Conservation (phyloP, 345 rosid species). For the Eucalyptus marginata region DNA sequence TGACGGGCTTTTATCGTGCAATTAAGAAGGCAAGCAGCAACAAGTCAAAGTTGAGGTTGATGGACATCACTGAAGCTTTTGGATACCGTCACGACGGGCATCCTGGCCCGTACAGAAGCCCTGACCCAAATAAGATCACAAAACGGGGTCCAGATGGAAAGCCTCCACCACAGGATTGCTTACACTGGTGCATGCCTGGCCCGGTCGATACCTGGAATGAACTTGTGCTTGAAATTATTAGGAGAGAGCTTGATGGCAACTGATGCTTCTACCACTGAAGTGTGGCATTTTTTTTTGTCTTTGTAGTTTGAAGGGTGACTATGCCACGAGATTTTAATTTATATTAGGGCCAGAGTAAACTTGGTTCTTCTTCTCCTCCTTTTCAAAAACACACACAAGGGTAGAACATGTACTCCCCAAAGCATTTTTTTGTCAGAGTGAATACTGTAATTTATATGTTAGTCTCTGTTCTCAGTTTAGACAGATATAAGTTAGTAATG, state of each 20-base stretch:
- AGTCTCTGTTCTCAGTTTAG: not conserved
- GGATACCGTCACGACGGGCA: constrained; percentile 95
- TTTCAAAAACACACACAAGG: not conserved
- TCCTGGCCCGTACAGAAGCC: constrained; percentile 88
- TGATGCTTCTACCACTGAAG: not conserved
- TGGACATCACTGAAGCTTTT: constrained; percentile 80
- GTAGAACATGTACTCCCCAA: not conserved
- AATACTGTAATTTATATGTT: not conserved
- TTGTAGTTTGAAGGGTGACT: not conserved
- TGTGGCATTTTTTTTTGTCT: not conserved
- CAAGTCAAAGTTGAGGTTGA: constrained; percentile 50
- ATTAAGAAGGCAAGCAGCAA: constrained; percentile 16
- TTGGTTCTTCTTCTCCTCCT: not conserved
- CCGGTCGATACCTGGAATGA: constrained; percentile 97
- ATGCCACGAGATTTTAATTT: not conserved
- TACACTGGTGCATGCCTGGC: constrained; percentile 99
- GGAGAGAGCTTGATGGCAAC: constrained; percentile 49
- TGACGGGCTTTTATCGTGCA: constrained; percentile 47
- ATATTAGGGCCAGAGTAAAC: not conserved
- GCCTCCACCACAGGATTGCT: constrained; percentile 96
- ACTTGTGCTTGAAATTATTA: constrained; percentile 64
- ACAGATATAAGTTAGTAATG: not conserved
- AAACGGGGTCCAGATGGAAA: constrained; percentile 70
- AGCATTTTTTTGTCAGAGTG: not conserved
- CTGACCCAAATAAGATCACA: constrained; percentile 73